Base-by-base conservation (phyloP, 352 stramenopile species). In the Pythium monospermum region DNA sequence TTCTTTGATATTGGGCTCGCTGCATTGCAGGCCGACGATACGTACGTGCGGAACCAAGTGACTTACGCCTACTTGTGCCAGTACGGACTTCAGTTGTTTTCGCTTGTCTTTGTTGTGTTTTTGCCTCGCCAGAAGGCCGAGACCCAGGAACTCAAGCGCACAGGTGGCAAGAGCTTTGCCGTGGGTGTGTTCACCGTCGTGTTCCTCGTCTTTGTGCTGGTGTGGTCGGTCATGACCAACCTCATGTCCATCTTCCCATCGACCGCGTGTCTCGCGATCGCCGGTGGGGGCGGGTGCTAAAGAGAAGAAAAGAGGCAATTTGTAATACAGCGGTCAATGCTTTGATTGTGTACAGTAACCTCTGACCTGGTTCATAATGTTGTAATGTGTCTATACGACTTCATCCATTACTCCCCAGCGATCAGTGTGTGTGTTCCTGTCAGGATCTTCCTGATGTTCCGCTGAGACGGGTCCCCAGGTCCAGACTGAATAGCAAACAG, bases 161-260 rank as follows among this genome's bases (percentile, higher is more conserved):
- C 46, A 16, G 65, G 65, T 12, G 26, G 31, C 16, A 58, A 49
- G 43, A 70, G 47, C 53, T 53, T 51, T 13, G 23, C 28, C 15
- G 49, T 61, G 10, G 61, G 61, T 33, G 26, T 56, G 8, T 10
- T 54, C 26, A 68, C 61, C 8, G 44, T 66, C 38, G 51, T 62
- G 27, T 15, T 67, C n/a, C 39, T 71, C 11, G 2, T 39, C 4
- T 62, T 70, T 43, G 44, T 52, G 4, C 37, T 70, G 19, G 36
- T 69, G 19, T 66, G 52, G 52, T 49, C 62, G 19, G 39, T 74
- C n/a, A 64, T 62, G 51, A 71, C 59, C 36, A 74, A 69, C 49
- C 41, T 74, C 48, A 57, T 74, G 46, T 53, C 49, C 35, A 62
- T 74, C 40, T 74, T 63, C 26, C 53, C 53, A 15, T 57, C 47